These are phyloP conservation scores for Fusarium sp. DNA, from an alignment of 2,329 filamentous ascomycete species.

Conservation along the genomic window DNA sequence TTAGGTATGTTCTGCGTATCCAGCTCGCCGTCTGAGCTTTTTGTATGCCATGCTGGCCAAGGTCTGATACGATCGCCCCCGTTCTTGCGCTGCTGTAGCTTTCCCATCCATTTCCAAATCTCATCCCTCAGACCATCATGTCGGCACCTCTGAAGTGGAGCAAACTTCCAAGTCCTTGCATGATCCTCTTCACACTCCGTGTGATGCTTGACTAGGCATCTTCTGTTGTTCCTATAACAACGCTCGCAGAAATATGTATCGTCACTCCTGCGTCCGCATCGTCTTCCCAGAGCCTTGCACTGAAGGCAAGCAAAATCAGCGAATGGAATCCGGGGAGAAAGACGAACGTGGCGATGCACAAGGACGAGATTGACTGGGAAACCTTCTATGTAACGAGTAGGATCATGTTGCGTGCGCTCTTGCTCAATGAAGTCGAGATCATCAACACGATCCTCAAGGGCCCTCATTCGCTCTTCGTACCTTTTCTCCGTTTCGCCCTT, in stretches of 20 bases:
- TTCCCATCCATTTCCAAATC: conserved; percentile 8
- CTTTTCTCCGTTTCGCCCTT: conserved; percentile 6
- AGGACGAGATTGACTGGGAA: conserved; percentile 38
- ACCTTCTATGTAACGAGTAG: conserved; percentile 47
- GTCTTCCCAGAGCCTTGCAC: conserved; percentile 37
- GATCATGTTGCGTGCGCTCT: conserved; percentile 6
- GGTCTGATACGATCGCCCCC: background rate
- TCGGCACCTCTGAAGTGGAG: background rate
- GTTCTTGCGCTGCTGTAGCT: background rate
- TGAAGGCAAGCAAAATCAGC: conserved; percentile 36
- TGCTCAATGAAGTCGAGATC: conserved; percentile 8
- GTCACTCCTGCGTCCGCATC: conserved; percentile 40
- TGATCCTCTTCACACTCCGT: conserved; percentile 65
- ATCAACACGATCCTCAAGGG: conserved; percentile 28
- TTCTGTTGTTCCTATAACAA: conserved; percentile 42
- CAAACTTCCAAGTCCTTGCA: conserved; percentile 49
- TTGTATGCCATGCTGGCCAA: conserved; percentile 34
- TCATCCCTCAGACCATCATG: background rate
- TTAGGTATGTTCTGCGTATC: conserved; percentile 11
- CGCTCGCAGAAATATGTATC: conserved; percentile 27
- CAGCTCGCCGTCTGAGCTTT: background rate
- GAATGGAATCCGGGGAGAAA: background rate
- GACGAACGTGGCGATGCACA: conserved; percentile 30
- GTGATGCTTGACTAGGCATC: conserved; percentile 51
- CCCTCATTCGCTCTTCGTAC: conserved; percentile 18